Evolutionary conservation across 140 eudicot genomes (phyloP).

Genomic region (Flaveria floridana): DNA sequence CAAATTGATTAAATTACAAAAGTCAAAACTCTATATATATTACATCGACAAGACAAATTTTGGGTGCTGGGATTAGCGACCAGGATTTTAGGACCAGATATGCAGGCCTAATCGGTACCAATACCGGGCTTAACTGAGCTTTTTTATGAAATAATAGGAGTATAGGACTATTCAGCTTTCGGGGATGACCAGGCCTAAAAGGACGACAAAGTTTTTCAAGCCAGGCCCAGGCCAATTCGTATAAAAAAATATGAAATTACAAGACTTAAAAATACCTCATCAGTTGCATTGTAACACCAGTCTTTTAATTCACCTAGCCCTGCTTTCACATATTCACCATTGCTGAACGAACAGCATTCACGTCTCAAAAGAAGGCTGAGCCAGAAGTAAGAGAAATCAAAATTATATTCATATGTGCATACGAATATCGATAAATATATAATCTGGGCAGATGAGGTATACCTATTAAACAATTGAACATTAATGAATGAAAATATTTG

Average conservation of each 20-base stretch:
- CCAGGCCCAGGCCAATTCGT: conserved; percentile 3
- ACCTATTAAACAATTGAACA: conserved; percentile 96
- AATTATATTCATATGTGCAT: conserved; percentile 16
- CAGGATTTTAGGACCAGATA: background rate
- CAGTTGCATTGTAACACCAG: conserved; percentile 87
- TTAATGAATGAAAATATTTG: conserved; percentile 97
- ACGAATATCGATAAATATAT: background rate
- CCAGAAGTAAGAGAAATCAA: conserved; percentile 21
- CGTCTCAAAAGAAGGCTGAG: conserved; percentile 92
- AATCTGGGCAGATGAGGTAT: conserved; percentile 10
- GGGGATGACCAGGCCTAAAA: background rate
- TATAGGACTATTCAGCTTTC: background rate
- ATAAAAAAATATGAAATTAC: background rate
- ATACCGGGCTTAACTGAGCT: background rate
- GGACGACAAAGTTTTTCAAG: background rate
- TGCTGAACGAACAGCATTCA: conserved; percentile 97
- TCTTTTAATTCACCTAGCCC: conserved; percentile 84
- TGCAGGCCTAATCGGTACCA: background rate
- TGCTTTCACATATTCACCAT: conserved; percentile 98
- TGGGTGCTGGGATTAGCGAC: background rate
- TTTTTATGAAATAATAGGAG: background rate
- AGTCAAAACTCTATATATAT: background rate
- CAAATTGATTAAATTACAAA: background rate
- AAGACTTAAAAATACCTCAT: conserved; percentile 53
- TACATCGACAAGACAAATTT: background rate